phyloP scores from a whole-genome alignment of 2,329 filamentous ascomycete species.

The Amylocarpus encephaloides region DNA sequence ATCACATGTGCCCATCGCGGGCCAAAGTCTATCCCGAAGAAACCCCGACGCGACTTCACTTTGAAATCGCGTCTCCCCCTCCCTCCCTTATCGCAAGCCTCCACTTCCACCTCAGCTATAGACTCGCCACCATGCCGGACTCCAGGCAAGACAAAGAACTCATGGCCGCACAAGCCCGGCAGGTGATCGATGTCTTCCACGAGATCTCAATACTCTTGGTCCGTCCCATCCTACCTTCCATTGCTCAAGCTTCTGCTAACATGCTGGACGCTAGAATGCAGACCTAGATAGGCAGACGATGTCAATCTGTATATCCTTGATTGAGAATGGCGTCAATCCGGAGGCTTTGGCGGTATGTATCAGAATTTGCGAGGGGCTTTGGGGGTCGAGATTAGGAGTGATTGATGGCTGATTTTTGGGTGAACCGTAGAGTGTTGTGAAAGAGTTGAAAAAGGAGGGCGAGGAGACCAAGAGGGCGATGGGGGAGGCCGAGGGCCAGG shows the following conservation, averaged over 20 bases:
- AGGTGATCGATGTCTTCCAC: constrained; percentile 75
- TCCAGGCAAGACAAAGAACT: constrained; percentile 58
- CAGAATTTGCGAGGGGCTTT: not conserved
- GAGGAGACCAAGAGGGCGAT: constrained; percentile 20
- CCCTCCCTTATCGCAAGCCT: not conserved
- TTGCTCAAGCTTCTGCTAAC: constrained; percentile 6
- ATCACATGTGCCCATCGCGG: no score
- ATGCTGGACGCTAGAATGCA: constrained; percentile 62
- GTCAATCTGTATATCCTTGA: constrained; percentile 91
- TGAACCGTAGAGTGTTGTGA: constrained; percentile 27
- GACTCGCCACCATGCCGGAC: constrained; percentile 36
- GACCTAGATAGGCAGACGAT: constrained; percentile 84
- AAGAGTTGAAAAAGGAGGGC: constrained; percentile 29
- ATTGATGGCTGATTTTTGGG: constrained; percentile 10
- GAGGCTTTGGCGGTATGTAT: constrained; percentile 80
- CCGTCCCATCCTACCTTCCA: constrained; percentile 23
- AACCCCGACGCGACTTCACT: not conserved
- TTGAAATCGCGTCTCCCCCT: constrained; percentile 7
- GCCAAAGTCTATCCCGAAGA: not conserved
- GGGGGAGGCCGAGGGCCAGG: not conserved
- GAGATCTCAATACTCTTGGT: constrained; percentile 88
- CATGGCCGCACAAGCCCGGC: constrained; percentile 68
- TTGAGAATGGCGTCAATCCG: constrained; percentile 95
- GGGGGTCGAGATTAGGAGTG: not conserved
- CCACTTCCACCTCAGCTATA: not conserved